Percentiles rank a stretch among this genome's conserved stretches.
phyloP scores from a whole-genome alignment of 371 early-diverging fungal genomes.

The Circinella minor region DNA sequence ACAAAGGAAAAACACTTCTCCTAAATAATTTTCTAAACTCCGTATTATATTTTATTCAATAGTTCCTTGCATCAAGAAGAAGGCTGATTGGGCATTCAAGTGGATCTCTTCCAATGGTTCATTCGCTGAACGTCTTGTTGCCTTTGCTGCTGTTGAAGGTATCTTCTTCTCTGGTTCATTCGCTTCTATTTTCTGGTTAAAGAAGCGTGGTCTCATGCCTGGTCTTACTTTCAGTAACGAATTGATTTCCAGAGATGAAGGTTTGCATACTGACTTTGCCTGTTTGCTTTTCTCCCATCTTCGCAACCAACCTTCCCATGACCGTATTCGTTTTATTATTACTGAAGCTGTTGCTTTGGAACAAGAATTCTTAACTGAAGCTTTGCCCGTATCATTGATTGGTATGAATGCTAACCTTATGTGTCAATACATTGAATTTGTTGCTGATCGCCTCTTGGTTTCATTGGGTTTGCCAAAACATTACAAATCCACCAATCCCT shows the following conservation, averaged over 20 bases:
- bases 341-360: slow-evolving; percentile 96
- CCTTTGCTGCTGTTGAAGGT: slow-evolving; percentile 99
- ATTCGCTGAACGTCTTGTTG: slow-evolving; percentile 97
- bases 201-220: slow-evolving; percentile 99
- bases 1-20: too few relatives aligned
- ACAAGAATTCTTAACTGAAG: slow-evolving; percentile 95
- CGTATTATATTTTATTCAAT: slow-evolving; percentile 10
- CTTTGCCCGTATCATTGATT: slow-evolving; percentile 95
- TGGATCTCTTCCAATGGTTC: slow-evolving; percentile 95
- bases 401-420: slow-evolving; percentile 99
- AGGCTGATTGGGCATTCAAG: slow-evolving; percentile 99
- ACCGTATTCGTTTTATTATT: slow-evolving; percentile 84
- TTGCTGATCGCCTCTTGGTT: slow-evolving; percentile 96
- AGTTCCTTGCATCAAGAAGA: slow-evolving; percentile 96
- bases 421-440: slow-evolving; percentile 99
- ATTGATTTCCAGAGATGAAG: slow-evolving; percentile 99
- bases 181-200: slow-evolving; percentile 99
- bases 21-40: slow-evolving; percentile 1
- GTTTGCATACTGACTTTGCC: slow-evolving; percentile 99
- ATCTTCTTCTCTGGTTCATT: slow-evolving; percentile 99
- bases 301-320: slow-evolving; percentile 76
- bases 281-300: slow-evolving; percentile 95
- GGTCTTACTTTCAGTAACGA: slow-evolving; percentile 99
- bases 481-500: slow-evolving; percentile 96
- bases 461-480: slow-evolving; percentile 91